Percentiles rank a stretch among this genome's conserved stretches.
These are phyloP conservation scores for Chrysanthemum makinoi DNA, from an alignment of 129 eudicot genomes.

Conservation along the genomic window DNA sequence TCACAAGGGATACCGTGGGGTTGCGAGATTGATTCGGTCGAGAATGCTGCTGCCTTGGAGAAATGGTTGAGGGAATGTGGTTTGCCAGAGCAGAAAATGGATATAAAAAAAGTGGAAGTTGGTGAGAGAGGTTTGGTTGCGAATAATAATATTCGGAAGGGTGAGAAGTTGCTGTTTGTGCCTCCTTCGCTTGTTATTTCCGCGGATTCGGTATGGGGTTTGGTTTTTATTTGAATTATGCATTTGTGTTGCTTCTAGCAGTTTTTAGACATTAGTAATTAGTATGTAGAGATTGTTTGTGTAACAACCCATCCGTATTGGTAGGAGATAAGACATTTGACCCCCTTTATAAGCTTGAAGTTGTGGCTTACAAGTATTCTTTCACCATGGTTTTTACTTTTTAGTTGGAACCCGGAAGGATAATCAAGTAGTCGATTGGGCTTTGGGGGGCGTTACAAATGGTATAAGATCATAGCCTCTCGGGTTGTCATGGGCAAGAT, in stretches of 20 bases:
- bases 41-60: slow-evolving; percentile 77
- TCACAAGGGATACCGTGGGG: slow-evolving; percentile 65
- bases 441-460: too few relatives aligned
- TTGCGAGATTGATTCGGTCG: slow-evolving; percentile 77
- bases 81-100: slow-evolving; percentile 88
- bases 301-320: too few relatives aligned
- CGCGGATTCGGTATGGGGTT: slow-evolving; percentile 65
- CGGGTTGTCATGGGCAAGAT: too few relatives aligned
- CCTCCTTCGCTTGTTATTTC: slow-evolving; percentile 87
- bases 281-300: too few relatives aligned
- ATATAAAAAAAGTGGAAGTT: slow-evolving; percentile 64
- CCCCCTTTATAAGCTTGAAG: too few relatives aligned
- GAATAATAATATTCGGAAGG: slow-evolving; percentile 66
- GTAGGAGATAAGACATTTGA: too few relatives aligned
- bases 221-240: not conserved
- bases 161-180: slow-evolving; percentile 86
- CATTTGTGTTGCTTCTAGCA: not conserved
- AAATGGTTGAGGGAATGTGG: slow-evolving; percentile 72
- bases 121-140: slow-evolving; percentile 98
- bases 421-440: too few relatives aligned
- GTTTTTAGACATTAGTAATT: not conserved
- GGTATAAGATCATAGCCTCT: too few relatives aligned
- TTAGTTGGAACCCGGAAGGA: too few relatives aligned
- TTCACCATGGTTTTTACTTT: too few relatives aligned
- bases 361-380: too few relatives aligned